phyloP scores from a whole-genome alignment of 2,329 filamentous ascomycete species.

The Claviceps humidiphila region DNA sequence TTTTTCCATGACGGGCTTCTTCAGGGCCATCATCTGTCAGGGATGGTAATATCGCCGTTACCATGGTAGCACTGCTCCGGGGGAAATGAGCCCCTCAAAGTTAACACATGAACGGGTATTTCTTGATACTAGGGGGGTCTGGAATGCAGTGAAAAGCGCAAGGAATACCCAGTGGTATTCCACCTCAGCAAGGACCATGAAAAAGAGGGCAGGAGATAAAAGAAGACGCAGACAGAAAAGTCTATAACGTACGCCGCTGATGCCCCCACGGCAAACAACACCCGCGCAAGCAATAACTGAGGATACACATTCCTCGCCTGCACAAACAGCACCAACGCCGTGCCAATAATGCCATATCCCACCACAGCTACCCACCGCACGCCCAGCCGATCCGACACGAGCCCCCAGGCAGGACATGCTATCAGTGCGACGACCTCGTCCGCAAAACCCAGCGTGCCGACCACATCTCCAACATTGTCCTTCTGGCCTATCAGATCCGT shows the following conservation, averaged over 20 bases:
- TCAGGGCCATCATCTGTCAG: conserved; percentile 38
- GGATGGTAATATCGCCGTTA: conserved; percentile 80
- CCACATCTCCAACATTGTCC: conserved; percentile 61
- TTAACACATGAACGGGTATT: background rate
- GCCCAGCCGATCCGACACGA: conserved; percentile 63
- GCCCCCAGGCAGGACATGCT: conserved; percentile 68
- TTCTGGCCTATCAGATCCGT: conserved; percentile 69
- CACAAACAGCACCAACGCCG: conserved; percentile 68
- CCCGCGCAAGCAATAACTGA: conserved; percentile 67
- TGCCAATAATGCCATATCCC: conserved; percentile 70
- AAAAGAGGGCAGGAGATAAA: background rate
- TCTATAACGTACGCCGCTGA: conserved; percentile 56
- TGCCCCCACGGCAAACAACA: conserved; percentile 82
- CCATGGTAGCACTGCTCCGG: conserved; percentile 64
- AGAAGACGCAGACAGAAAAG: background rate
- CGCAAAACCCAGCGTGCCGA: conserved; percentile 73
- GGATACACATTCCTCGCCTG: conserved; percentile 82
- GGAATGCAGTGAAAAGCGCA: no score
- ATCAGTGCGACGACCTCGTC: conserved; percentile 73
- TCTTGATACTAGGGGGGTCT: no score
- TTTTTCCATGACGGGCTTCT: conserved; percentile 14
- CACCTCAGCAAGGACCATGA: no score
- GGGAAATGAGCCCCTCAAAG: no score
- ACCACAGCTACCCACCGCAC: conserved; percentile 59
- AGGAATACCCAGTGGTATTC: no score